These are phyloP conservation scores for Amphirosellinia nigrospora DNA, from an alignment of 495 filamentous ascomycete genomes.

Conservation along the genomic window DNA sequence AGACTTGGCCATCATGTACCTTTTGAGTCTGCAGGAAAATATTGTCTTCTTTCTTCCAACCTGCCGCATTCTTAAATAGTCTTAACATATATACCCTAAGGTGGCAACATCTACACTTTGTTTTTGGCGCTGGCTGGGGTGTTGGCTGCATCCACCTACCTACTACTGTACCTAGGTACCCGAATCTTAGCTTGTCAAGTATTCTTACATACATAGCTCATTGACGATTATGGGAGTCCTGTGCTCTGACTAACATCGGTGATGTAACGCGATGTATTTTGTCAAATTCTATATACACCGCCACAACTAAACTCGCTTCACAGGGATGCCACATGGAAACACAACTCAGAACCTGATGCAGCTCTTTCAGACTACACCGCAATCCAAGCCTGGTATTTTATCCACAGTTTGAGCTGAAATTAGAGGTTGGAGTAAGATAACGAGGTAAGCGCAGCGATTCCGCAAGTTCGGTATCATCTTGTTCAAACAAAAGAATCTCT, in stretches of 20 bases:
- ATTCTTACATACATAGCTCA: neutral
- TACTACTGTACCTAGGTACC: neutral
- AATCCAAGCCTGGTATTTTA: neutral
- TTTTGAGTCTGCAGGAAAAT: neutral
- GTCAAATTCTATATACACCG: neutral
- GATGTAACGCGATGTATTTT: neutral
- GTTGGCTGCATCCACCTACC: neutral
- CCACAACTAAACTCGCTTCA: neutral
- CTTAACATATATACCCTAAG: conserved; percentile 23
- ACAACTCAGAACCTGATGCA: too few species aligned
- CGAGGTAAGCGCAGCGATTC: neutral
- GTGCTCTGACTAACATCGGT: neutral
- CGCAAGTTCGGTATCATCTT: neutral
- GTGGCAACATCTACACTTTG: conserved; percentile 25
- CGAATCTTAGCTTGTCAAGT: neutral
- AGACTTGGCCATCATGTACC: neutral
- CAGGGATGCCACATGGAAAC: neutral
- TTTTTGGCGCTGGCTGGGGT: conserved; percentile 10
- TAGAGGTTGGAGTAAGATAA: neutral
- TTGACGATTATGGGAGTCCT: neutral
- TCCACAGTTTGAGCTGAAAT: neutral
- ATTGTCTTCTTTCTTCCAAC: conserved; percentile 6
- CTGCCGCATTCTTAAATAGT: conserved; percentile 1
- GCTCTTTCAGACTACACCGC: neutral
- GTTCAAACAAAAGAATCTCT: neutral